phyloP scores from a whole-genome alignment of 2,329 filamentous ascomycete genomes.

The Microdochium paspali region DNA sequence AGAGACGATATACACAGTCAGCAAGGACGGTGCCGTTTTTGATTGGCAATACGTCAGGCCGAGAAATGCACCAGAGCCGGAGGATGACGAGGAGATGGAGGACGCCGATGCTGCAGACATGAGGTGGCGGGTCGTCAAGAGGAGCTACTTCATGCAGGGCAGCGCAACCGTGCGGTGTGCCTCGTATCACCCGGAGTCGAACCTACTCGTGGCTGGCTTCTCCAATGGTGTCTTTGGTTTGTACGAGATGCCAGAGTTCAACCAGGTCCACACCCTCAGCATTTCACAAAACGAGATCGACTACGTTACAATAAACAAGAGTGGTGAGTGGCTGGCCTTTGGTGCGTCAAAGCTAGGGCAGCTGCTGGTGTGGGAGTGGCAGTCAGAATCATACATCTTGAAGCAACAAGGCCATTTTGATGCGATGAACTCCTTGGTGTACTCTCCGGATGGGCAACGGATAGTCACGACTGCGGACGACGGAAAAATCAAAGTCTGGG shows the following conservation, averaged over 20 bases:
- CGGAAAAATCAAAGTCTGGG: constrained; percentile 98
- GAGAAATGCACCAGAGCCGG: constrained; percentile 39
- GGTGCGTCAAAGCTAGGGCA: constrained; percentile 92
- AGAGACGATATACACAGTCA: constrained; percentile 91
- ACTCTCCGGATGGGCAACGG: constrained; percentile 86
- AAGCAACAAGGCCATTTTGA: constrained; percentile 98
- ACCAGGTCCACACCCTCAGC: constrained; percentile 83
- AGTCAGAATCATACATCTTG: constrained; percentile 95
- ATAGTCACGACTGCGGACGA: constrained; percentile 94
- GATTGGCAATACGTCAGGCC: constrained; percentile 75
- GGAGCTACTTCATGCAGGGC: constrained; percentile 90
- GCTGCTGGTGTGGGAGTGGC: constrained; percentile 98
- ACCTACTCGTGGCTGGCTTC: constrained; percentile 92
- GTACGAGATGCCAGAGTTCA: constrained; percentile 94
- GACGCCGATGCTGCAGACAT: constrained; percentile 56
- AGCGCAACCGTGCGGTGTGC: constrained; percentile 81
- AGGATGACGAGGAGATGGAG: constrained; percentile 49
- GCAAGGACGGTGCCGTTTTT: constrained; percentile 94
- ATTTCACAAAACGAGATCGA: constrained; percentile 97
- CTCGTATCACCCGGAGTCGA: constrained; percentile 77
- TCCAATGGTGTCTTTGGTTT: constrained; percentile 89
- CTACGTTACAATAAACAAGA: constrained; percentile 86
- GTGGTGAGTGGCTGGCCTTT: constrained; percentile 94
- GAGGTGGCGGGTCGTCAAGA: constrained; percentile 84
- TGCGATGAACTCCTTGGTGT: constrained; percentile 85